Conservation (phyloP, 2,329 filamentous ascomycete species). For the Aureobasidium lini region DNA sequence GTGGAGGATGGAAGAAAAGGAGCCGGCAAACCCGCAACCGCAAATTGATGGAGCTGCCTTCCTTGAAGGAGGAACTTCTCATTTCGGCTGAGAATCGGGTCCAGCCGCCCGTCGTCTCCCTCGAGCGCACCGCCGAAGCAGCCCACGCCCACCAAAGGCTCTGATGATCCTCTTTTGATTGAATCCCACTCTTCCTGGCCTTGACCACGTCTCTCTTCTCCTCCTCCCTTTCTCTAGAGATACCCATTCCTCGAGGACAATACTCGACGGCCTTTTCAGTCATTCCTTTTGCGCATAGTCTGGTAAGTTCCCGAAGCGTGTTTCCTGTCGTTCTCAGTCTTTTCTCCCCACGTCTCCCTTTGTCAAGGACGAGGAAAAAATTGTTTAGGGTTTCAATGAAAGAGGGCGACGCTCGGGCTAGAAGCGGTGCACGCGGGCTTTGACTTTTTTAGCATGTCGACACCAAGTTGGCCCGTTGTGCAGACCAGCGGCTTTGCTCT, state of each 20-base stretch:
- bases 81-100: background rate
- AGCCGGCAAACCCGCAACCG: background rate
- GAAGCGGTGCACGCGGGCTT: slow-evolving; percentile 11
- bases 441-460: slow-evolving; percentile 14
- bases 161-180: slow-evolving; percentile 10
- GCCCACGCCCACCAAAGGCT: slow-evolving; percentile 5
- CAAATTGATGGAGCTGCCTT: slow-evolving; percentile 6
- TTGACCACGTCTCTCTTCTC: slow-evolving; percentile 4
- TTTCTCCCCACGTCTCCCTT: background rate
- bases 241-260: background rate
- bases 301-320: background rate
- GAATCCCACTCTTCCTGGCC: slow-evolving; percentile 9
- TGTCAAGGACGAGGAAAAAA: background rate
- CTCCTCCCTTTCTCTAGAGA: background rate
- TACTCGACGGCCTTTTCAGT: background rate
- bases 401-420: slow-evolving; percentile 13
- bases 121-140: slow-evolving; percentile 8
- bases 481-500: slow-evolving; percentile 6
- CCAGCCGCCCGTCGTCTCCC: background rate
- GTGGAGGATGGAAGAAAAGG: slow-evolving; percentile 4
- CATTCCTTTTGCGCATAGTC: slow-evolving; percentile 8
- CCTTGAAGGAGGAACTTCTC: background rate
- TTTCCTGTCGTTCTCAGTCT: background rate
- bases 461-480: slow-evolving; percentile 8
- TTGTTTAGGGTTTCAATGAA: slow-evolving; percentile 7